Conservation (phyloP, 2,329 filamentous ascomycete genomes). For the Aureobasidium melanogenum region DNA sequence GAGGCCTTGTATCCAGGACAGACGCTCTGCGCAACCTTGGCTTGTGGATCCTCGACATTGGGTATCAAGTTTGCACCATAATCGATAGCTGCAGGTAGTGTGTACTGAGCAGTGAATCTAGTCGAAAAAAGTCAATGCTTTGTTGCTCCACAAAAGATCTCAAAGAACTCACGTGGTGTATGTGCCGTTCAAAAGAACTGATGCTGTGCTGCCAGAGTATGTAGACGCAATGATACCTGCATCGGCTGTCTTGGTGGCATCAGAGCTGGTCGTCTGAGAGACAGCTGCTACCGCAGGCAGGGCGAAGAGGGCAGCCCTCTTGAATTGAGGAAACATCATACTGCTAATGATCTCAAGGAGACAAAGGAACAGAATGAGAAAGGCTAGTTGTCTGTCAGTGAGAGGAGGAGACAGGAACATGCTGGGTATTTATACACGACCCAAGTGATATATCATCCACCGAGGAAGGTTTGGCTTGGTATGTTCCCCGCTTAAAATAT, state of each 20-base stretch:
- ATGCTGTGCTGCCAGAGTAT: conserved; percentile 15
- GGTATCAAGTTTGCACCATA: conserved; percentile 40
- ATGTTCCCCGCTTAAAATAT: background rate
- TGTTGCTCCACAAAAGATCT: background rate
- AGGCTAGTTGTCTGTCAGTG: background rate
- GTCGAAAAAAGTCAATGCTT: conserved; percentile 12
- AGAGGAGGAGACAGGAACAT: background rate
- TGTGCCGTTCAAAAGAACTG: conserved; percentile 22
- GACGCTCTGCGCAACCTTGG: conserved; percentile 52
- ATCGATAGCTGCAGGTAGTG: conserved; percentile 26
- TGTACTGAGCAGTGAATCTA: conserved; percentile 24
- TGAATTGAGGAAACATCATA: background rate
- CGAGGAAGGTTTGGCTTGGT: background rate
- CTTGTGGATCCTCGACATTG: conserved; percentile 56
- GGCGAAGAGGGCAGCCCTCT: background rate
- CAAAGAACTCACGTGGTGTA: background rate
- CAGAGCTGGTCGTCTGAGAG: conserved; percentile 17
- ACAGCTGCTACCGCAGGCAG: conserved; percentile 10
- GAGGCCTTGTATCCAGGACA: conserved; percentile 54
- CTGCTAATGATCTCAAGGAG: background rate
- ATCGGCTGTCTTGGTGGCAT: conserved; percentile 10
- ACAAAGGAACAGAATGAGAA: background rate
- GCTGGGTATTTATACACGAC: background rate
- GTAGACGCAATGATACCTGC: conserved; percentile 12
- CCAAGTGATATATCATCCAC: background rate